Evolutionary conservation across 495 filamentous ascomycete genomes (phyloP).

Genomic region (Ramalina intermedia): DNA sequence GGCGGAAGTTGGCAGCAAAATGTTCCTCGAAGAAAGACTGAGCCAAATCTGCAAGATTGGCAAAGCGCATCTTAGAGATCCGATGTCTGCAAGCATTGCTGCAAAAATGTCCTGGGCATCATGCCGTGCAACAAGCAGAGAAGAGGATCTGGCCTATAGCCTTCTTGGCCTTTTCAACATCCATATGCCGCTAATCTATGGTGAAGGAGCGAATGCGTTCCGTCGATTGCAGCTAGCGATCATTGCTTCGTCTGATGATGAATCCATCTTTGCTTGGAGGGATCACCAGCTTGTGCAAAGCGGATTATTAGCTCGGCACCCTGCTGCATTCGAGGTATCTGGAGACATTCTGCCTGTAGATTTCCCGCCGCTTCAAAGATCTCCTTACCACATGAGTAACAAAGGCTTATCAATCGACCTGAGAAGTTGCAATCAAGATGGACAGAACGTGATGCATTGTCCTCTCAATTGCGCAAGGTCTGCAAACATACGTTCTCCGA

Average conservation of each 20-base stretch:
- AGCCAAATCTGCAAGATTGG: slow-evolving; percentile 17
- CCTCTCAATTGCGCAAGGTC: no score
- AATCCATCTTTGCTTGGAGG: slow-evolving; percentile 17
- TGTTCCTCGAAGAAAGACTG: neutral
- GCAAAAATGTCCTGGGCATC: slow-evolving; percentile 20
- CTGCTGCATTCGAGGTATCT: neutral
- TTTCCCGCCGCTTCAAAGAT: neutral
- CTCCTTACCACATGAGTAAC: neutral
- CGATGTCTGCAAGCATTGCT: slow-evolving; percentile 10
- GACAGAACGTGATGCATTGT: no score
- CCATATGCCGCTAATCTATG: slow-evolving; percentile 23
- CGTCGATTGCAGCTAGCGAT: slow-evolving; percentile 19
- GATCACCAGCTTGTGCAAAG: neutral
- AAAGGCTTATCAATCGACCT: neutral
- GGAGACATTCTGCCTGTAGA: neutral
- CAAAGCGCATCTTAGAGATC: neutral
- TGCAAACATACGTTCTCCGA: no score
- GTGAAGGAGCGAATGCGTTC: slow-evolving; percentile 21
- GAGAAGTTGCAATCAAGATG: neutral
- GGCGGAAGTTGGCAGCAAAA: slow-evolving; percentile 16
- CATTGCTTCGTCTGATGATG: slow-evolving; percentile 12
- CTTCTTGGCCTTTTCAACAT: slow-evolving; percentile 23
- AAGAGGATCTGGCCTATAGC: slow-evolving; percentile 23
- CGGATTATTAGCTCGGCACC: neutral
- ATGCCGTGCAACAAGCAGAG: slow-evolving; percentile 14